Evolutionary conservation across 495 filamentous ascomycete genomes (phyloP), one percentile per base, ranked within the genome.

Genomic region (Gamarada debralockiae): DNA sequence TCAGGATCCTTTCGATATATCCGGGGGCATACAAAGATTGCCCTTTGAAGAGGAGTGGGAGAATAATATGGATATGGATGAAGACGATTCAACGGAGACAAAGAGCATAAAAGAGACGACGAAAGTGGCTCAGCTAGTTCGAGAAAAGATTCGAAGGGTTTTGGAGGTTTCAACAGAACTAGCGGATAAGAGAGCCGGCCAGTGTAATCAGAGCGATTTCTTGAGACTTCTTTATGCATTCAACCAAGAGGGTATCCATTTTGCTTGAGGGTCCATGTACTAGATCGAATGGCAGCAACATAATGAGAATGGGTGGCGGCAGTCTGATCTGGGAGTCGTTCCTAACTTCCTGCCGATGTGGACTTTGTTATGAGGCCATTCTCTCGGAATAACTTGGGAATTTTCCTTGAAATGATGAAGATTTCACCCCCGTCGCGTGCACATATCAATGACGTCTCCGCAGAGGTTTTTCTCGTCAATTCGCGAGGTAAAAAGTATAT

Each of bases 241-340:
- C 68, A 92, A 95, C 66, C 79, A 87, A 50, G 87, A 95, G 62
- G 88, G 89, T 12, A 91, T 96, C 56, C 91, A 95, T 71, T 96
- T 96, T 72, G 86, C 79, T 40, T 93, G 70, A 79, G 33, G 33
- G 2, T 6, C 6, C 33, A 36, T 36, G 15, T 34, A 34, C 31
- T 34, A 34, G 31, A 34, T 34, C 31, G 31, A 34, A 34, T 34
- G 31, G 31, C 14, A 34, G 31, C 14, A 34, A 34, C 14, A 34
- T 14, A 34, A 34, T 34, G 31, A 34, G 31, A 34, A 34, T 34
- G 31, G 31, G 31, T 34, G 7, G 31, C 31, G 31, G 31, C 31
- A 34, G 31, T 34, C 31, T 34, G 14, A 34, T 34, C 31, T 34
- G 31, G 31, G 31, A 34, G 31, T 34, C 31, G 31, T 34, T 14